Evolutionary conservation across 352 stramenopile species (phyloP).

Genomic region (Globisporangium emineosum): DNA sequence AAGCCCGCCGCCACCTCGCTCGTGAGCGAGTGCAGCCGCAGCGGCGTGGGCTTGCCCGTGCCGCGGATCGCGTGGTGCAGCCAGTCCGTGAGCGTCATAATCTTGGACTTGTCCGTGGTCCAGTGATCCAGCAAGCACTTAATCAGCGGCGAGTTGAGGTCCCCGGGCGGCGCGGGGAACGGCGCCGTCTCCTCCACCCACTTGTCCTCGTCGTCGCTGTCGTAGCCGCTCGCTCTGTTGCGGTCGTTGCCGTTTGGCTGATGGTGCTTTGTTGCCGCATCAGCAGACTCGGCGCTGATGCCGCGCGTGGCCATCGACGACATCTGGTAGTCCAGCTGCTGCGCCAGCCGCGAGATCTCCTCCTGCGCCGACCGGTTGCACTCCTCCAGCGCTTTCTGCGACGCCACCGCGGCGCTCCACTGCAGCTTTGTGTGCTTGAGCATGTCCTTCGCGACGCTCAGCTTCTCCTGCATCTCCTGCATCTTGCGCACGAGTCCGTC

Average conservation of each 20-base stretch:
- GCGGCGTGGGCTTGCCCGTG: slow-evolving; percentile 32
- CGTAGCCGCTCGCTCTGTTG: slow-evolving; percentile 13
- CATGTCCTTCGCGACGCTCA: slow-evolving; percentile 47
- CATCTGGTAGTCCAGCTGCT: slow-evolving; percentile 49
- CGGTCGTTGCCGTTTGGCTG: not conserved
- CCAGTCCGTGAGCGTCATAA: slow-evolving; percentile 57
- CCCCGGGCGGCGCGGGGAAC: slow-evolving; percentile 54
- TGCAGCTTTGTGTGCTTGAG: slow-evolving; percentile 63
- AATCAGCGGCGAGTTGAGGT: slow-evolving; percentile 67
- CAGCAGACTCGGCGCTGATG: not conserved
- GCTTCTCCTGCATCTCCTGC: slow-evolving; percentile 44
- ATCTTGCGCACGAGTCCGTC: slow-evolving; percentile 35
- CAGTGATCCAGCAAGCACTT: slow-evolving; percentile 61
- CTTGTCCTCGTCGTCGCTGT: slow-evolving; percentile 32
- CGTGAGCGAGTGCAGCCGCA: slow-evolving; percentile 43
- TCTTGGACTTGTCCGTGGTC: slow-evolving; percentile 60
- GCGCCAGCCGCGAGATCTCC: slow-evolving; percentile 44
- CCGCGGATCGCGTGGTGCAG: slow-evolving; percentile 59
- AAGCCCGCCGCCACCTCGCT: slow-evolving; percentile 62
- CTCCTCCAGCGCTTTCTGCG: slow-evolving; percentile 60
- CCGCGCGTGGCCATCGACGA: slow-evolving; percentile 17
- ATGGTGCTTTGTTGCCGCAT: not conserved
- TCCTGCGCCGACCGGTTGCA: slow-evolving; percentile 47
- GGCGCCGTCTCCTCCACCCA: slow-evolving; percentile 53
- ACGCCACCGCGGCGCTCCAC: slow-evolving; percentile 56